phyloP scores from a whole-genome alignment of 257 asterid genomes.

The Cinchona pubescens region DNA sequence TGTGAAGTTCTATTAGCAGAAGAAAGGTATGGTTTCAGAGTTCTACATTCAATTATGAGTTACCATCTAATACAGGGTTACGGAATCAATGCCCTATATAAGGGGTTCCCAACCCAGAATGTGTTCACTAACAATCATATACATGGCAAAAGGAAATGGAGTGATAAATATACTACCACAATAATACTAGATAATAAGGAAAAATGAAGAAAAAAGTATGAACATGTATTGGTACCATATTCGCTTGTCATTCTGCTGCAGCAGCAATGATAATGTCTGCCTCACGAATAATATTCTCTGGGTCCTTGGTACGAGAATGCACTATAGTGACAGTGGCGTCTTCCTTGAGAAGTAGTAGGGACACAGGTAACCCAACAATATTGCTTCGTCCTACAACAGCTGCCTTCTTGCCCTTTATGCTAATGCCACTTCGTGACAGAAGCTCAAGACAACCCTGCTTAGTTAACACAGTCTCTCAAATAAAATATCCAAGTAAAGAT shows the following conservation, averaged over 20 bases:
- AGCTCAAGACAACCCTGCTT: constrained; percentile 90
- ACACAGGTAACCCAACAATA: constrained; percentile 86
- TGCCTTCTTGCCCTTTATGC: constrained; percentile 78
- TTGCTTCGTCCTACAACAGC: constrained; percentile 97
- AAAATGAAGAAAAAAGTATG: background rate
- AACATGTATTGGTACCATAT: constrained; percentile 48
- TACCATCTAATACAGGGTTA: background rate
- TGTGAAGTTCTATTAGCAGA: background rate
- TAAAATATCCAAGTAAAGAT: background rate
- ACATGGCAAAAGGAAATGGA: background rate
- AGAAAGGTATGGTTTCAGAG: background rate
- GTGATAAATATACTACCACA: background rate
- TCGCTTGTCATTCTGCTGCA: constrained; percentile 93
- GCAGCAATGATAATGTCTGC: constrained; percentile 94
- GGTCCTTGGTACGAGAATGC: constrained; percentile 78
- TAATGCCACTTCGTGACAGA: constrained; percentile 64
- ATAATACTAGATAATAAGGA: background rate
- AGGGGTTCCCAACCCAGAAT: background rate
- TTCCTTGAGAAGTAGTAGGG: constrained; percentile 81
- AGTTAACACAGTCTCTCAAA: background rate
- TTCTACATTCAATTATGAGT: background rate
- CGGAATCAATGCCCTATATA: background rate
- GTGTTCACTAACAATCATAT: background rate
- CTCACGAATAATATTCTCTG: constrained; percentile 69
- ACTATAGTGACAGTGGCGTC: constrained; percentile 90